Base-by-base conservation (phyloP, 2,329 filamentous ascomycete species). In the Zopfia rhizophila region DNA sequence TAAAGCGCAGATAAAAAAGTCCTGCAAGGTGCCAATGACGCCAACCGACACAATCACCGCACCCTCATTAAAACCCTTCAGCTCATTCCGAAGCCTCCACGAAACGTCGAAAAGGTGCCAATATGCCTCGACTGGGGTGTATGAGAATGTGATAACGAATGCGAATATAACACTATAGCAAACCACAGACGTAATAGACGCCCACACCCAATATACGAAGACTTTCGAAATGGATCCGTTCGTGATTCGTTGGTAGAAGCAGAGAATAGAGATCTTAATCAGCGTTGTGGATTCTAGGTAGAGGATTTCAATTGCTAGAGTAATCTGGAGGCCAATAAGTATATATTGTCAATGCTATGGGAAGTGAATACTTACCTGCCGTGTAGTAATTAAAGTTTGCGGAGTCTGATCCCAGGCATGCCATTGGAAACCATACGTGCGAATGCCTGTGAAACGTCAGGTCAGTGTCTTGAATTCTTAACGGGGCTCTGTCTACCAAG, bases 301-400 rank as follows among this genome's bases (percentile, higher is more conserved):
- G 3, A 74, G 48, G 7, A 43, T 29, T 35, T 57, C 48, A 21
- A 57, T 52, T 7, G 48, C 41, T 18, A 57, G 33, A 7, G 50
- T 51, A 6, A 56, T 56, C 44, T 58, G 49, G 11, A 25, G 8
- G 35, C 25, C 19, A 33, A 17, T n/a, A 33, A 16, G 10, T 17
- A 14, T 10, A 33, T 33, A 16, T 33, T 8, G 10, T 10, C 8
- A 16, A 8, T 14, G 30, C 8, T 8, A 10, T 16, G 14, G 10
- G 11, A 10, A 8, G 11, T 10, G 30, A 13, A 38, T 18, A 23
- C 40, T 24, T 3, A 28, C 40, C 22, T 32, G 12, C 10, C 53
- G 46, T 7, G 49, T 33, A 3, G 51, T 48, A 22, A 55, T 44
- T 17, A 32, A 25, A 5, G 50, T 56, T 29, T 25, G 37, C 8